A percentile compares a stretch with the other conserved stretches of the same genome.
phyloP scores from a whole-genome alignment of 1,284 basidiomycete genomes.

The Limonomyces culmigenus region DNA sequence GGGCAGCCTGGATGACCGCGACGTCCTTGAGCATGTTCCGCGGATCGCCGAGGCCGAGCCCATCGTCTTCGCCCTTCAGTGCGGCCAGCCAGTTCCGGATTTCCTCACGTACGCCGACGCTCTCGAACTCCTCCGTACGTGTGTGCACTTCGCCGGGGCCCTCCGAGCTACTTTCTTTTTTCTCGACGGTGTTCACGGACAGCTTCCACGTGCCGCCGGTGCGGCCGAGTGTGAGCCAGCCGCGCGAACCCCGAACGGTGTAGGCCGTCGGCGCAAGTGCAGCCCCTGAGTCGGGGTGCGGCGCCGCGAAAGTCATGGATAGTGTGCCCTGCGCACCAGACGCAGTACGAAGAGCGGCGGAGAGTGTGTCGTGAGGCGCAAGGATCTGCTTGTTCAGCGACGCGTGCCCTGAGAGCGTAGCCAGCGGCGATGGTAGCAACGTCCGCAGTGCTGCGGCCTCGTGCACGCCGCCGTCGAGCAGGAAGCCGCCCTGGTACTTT shows the following conservation, averaged over 20 bases:
- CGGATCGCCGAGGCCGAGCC: constrained; percentile 32
- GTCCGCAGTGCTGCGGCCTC: constrained; percentile 42
- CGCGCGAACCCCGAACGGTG: constrained; percentile 40
- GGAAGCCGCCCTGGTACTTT: constrained; percentile 73
- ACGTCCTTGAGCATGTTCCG: constrained; percentile 50
- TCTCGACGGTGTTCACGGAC: constrained; percentile 18
- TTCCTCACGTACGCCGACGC: constrained; percentile 41
- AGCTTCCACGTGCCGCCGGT: constrained; percentile 11
- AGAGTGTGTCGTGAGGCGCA: constrained; percentile 61
- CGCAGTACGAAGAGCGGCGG: constrained; percentile 30
- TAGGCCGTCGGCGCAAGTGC: constrained; percentile 17
- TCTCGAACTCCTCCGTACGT: constrained; percentile 29
- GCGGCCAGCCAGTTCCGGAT: constrained; percentile 43
- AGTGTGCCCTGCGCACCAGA: constrained; percentile 40
- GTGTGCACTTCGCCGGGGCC: constrained; percentile 24
- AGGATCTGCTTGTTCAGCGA: constrained; percentile 55
- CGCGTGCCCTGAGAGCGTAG: constrained; percentile 43
- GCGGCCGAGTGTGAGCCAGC: constrained; percentile 29
- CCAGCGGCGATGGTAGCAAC: constrained; percentile 36
- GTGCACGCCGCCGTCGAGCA: constrained; percentile 65
- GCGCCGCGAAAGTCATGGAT: constrained; percentile 40
- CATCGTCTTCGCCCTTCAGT: constrained; percentile 24
- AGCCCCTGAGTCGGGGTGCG: constrained; percentile 20
- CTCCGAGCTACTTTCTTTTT: constrained; percentile 24
- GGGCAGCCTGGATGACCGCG: constrained; percentile 59